These are phyloP conservation scores for Nicotiana otophora DNA, from an alignment of 257 asterid species.

Conservation along the genomic window DNA sequence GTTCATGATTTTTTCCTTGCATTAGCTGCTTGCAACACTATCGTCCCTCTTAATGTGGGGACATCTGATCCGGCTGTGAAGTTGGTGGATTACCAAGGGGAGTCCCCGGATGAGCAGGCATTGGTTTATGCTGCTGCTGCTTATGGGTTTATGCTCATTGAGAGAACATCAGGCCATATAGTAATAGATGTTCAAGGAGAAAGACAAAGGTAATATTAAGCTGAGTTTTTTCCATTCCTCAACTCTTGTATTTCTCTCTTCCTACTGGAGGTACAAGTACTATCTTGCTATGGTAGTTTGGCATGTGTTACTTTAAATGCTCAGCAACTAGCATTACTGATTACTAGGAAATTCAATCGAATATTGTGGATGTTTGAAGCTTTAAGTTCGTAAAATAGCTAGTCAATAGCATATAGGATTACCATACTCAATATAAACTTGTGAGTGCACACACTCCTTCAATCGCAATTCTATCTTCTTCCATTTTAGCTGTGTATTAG, in stretches of 20 bases:
- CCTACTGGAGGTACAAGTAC: constrained; percentile 3
- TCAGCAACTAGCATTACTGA: neutral
- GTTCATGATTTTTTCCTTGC: constrained; percentile 73
- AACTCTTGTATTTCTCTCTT: constrained; percentile 2
- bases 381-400: neutral
- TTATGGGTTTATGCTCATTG: constrained; percentile 91
- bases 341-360: neutral
- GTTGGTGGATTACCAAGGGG: constrained; percentile 91
- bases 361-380: neutral
- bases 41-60: constrained; percentile 72
- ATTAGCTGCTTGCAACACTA: constrained; percentile 97
- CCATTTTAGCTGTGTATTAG: neutral
- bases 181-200: constrained; percentile 81
- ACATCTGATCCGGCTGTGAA: constrained; percentile 75
- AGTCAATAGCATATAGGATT: neutral
- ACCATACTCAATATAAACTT: neutral
- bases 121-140: constrained; percentile 94
- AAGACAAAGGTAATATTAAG: constrained; percentile 57
- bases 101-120: constrained; percentile 99
- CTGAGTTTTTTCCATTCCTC: constrained; percentile 16
- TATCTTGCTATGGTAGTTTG: neutral
- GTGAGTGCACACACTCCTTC: neutral
- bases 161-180: constrained; percentile 92
- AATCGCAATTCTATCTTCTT: neutral
- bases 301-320: neutral